A percentile compares a stretch with the other conserved stretches of the same genome.
phyloP scores from a whole-genome alignment of 495 filamentous ascomycete species.

The Neohortaea acidophila region DNA sequence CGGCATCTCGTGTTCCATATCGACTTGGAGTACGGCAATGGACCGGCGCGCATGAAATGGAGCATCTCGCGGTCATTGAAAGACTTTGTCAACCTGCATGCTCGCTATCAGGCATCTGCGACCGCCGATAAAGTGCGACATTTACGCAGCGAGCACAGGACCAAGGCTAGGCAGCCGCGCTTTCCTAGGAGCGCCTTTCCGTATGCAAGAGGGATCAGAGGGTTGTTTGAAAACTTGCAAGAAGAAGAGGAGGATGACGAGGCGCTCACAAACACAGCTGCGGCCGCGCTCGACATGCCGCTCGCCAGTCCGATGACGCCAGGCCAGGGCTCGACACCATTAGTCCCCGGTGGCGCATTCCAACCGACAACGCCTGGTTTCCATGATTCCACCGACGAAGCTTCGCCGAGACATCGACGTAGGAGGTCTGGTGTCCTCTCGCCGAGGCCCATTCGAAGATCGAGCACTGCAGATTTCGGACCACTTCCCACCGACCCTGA shows the following conservation, averaged over 20 bases:
- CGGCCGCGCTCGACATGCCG: neutral
- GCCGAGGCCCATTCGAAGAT: constrained; percentile 36
- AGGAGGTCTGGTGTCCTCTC: constrained; percentile 44
- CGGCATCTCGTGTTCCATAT: constrained; percentile 79
- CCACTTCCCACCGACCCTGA: constrained; percentile 3
- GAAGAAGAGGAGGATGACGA: constrained; percentile 55
- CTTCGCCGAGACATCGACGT: constrained; percentile 41
- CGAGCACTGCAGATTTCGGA: constrained; percentile 35
- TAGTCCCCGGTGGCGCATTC: too few relatives aligned
- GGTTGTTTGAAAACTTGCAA: constrained; percentile 47
- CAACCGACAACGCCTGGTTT: too few relatives aligned
- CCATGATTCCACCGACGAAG: too few relatives aligned
- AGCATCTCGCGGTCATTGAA: constrained; percentile 70
- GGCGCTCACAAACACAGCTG: neutral
- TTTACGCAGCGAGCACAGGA: constrained; percentile 35
- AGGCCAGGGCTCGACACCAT: neutral
- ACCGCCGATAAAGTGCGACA: constrained; percentile 61
- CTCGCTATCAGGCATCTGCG: constrained; percentile 70
- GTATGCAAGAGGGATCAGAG: constrained; percentile 68
- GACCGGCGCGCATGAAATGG: constrained; percentile 94
- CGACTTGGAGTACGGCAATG: constrained; percentile 90
- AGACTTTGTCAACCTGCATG: constrained; percentile 86
- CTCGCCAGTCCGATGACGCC: neutral
- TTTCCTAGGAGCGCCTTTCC: constrained; percentile 89
- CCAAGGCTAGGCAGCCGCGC: constrained; percentile 55